phyloP scores from a whole-genome alignment of 139 green algal genomes.

The Chlorella vulgaris region DNA sequence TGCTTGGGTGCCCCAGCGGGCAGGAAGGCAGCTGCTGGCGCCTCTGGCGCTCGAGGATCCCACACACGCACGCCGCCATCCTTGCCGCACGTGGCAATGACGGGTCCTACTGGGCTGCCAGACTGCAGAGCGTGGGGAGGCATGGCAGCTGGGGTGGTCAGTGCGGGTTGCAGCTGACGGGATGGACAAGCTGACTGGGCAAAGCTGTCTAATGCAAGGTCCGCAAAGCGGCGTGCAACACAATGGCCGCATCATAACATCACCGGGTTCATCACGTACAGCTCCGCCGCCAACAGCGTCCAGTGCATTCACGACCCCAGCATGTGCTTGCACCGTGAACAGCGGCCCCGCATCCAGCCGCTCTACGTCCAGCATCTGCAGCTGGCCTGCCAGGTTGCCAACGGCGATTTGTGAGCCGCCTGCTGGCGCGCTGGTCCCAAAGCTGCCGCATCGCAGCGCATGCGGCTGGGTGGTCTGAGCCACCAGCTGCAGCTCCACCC shows the following conservation, averaged over 20 bases:
- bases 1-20: slow-evolving; percentile 54
- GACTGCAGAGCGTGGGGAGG: not conserved
- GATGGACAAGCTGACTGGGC: no score
- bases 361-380: slow-evolving; percentile 84
- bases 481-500: slow-evolving; percentile 61
- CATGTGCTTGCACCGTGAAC: slow-evolving; percentile 72
- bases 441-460: slow-evolving; percentile 82
- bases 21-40: slow-evolving; percentile 85
- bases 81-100: slow-evolving; percentile 81
- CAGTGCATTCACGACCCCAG: slow-evolving; percentile 79
- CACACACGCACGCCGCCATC: slow-evolving; percentile 90
- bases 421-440: slow-evolving; percentile 63
- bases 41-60: slow-evolving; percentile 82
- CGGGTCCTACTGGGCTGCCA: slow-evolving; percentile 70
- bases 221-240: no score
- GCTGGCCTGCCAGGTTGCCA: slow-evolving; percentile 77
- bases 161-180: no score
- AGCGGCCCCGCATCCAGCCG: slow-evolving; percentile 48
- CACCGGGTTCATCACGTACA: no score
- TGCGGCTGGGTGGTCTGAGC: slow-evolving; percentile 62
- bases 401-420: slow-evolving; percentile 71
- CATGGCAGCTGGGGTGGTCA: not conserved
- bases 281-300: slow-evolving; percentile 81
- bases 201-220: no score
- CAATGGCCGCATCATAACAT: not conserved